Base-by-base conservation (phyloP, 108 stramenopile genomes). In the Schizochytrium sp. region DNA sequence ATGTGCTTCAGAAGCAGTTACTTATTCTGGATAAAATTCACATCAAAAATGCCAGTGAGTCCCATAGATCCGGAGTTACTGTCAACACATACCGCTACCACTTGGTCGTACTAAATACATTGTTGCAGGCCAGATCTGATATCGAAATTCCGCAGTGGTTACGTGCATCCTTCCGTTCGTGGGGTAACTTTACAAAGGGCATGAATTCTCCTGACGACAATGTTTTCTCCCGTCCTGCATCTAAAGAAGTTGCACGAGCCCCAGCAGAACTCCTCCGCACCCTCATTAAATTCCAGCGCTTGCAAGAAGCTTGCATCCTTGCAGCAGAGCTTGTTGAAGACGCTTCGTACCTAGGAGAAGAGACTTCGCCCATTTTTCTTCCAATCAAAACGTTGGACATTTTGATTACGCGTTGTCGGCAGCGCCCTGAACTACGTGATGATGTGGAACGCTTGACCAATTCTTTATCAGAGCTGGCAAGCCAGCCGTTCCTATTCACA, bases 311-410 rank as follows among this genome's bases (percentile, higher is more conserved):
- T n/a, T 53, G 49, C 10, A 53, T 40, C 15, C 47, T 83, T 40
- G 76, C 53, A 10, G 76, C 47, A 53, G 47, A 49, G 19, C 15
- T 83, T 53, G 64, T 69, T 44, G 12, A 69, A 38, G 64, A 13
- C 44, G 64, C 64, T 38, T 13, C 64, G 10, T 69, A 69, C 28
- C 5, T 5, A 44, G 0, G 42, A 15, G 64, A 15, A 44, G 28
- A 0, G 42, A 0, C 1, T 7, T 69, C 64, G 5, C 64, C 2
- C 5, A 8, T 69, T 8, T 38, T 69, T 10, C 64, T 69, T 7
- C 64, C 64, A 44, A 69, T 69, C 64, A 69, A 69, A 15, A 69
- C 64, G 64, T 69, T 69, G 64, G 64, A 69, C 64, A 15, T 69
- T 15, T 69, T 69, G 64, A 69, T 69, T 7, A 69, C 64, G 64